phyloP scores from a whole-genome alignment of 2,329 filamentous ascomycete genomes.

The Zasmidium citrigriseum region DNA sequence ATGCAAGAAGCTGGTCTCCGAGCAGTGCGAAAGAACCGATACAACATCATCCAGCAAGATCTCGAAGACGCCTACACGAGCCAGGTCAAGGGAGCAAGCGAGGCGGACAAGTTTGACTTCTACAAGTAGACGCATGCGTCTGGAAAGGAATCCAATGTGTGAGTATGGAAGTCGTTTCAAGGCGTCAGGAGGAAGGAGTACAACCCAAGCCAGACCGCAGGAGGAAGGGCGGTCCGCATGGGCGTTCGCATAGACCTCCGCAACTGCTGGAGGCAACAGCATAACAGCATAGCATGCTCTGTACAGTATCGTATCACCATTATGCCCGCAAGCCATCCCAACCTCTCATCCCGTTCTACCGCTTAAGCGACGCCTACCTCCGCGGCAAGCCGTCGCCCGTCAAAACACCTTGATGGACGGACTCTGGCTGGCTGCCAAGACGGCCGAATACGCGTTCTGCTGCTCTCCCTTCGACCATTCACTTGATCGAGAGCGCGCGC shows the following conservation, averaged over 20 bases:
- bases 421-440: too few relatives aligned
- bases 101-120: slow-evolving; percentile 81
- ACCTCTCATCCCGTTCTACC: too few relatives aligned
- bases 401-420: too few relatives aligned
- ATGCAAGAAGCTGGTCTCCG: slow-evolving; percentile 98
- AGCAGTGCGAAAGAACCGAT: slow-evolving; percentile 94
- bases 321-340: too few relatives aligned
- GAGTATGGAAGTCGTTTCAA: background rate
- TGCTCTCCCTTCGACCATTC: too few relatives aligned
- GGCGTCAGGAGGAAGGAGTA: background rate
- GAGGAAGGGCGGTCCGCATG: background rate
- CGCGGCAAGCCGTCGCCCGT: too few relatives aligned
- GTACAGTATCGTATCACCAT: background rate
- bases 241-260: background rate
- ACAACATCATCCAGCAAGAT: slow-evolving; percentile 98
- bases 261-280: background rate
- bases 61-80: slow-evolving; percentile 95
- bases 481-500: too few relatives aligned
- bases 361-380: too few relatives aligned
- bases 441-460: too few relatives aligned
- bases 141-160: background rate
- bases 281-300: background rate
- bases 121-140: slow-evolving; percentile 67
- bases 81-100: slow-evolving; percentile 84
- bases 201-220: too few relatives aligned